A percentile compares a stretch with the other conserved stretches of the same genome.
Evolutionary conservation across 306 rosid species (phyloP).

Genomic region (Medicago arabica): DNA sequence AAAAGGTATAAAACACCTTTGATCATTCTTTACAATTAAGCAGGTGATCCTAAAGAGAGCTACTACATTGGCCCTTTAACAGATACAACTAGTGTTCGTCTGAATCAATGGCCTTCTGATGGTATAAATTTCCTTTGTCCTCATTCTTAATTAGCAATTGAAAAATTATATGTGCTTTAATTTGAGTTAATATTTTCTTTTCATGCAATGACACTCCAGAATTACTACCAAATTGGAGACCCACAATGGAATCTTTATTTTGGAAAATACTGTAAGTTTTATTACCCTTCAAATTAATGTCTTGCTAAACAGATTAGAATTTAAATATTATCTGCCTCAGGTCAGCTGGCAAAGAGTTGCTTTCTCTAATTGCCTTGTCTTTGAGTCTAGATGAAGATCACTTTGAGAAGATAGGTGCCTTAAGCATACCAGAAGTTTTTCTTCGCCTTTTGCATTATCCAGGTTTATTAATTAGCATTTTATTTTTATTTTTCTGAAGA

Average conservation of each 20-base stretch:
- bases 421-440: conserved; percentile 50
- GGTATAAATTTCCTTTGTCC: conserved; percentile 51
- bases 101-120: conserved; percentile 87
- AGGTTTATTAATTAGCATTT: conserved; percentile 30
- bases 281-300: background rate
- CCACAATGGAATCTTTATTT: conserved; percentile 63
- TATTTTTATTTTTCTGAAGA: too few relatives aligned
- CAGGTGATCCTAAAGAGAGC: conserved; percentile 87
- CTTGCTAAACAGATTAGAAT: conserved; percentile 10
- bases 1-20: background rate
- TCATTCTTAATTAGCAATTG: background rate
- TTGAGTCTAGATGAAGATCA: conserved; percentile 67
- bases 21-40: background rate
- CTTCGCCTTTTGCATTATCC: conserved; percentile 89
- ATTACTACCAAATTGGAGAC: conserved; percentile 69
- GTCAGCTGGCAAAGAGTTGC: conserved; percentile 58
- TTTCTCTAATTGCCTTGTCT: conserved; percentile 71
- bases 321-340: conserved; percentile 48
- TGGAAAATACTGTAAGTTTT: conserved; percentile 66
- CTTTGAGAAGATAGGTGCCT: conserved; percentile 67
- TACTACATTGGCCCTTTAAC: conserved; percentile 71
- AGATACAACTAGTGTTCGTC: conserved; percentile 40
- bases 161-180: background rate
- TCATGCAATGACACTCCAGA: conserved; percentile 54
- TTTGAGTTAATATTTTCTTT: background rate